phyloP scores from a whole-genome alignment of 2,329 filamentous ascomycete genomes.

The Colletotrichum godetiae region DNA sequence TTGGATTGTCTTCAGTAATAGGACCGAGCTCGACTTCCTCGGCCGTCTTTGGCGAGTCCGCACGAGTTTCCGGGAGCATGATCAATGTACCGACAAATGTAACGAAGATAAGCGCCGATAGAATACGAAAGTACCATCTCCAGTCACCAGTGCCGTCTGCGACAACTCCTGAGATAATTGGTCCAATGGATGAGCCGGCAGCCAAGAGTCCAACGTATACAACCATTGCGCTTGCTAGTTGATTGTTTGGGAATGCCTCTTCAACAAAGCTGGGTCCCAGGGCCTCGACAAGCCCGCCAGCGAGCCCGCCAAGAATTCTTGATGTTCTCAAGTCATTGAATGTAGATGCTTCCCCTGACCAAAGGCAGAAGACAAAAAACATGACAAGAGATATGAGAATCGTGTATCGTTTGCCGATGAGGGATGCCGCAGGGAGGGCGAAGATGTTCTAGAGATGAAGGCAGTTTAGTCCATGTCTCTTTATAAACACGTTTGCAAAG shows the following conservation, averaged over 20 bases:
- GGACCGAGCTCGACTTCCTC: not conserved
- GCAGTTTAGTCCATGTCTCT: not conserved
- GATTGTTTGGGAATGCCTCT: slow-evolving; percentile 35
- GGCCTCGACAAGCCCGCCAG: slow-evolving; percentile 36
- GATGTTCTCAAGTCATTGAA: slow-evolving; percentile 29
- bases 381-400: slow-evolving; percentile 37
- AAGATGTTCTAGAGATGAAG: slow-evolving; percentile 31
- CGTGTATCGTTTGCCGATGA: slow-evolving; percentile 39
- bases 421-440: slow-evolving; percentile 29
- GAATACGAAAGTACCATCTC: slow-evolving; percentile 38
- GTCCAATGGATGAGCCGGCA: slow-evolving; percentile 38
- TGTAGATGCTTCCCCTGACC: slow-evolving; percentile 32
- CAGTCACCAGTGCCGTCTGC: slow-evolving; percentile 31
- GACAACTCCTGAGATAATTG: slow-evolving; percentile 35
- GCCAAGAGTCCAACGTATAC: slow-evolving; percentile 36
- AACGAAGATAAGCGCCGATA: slow-evolving; percentile 31
- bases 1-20: not conserved
- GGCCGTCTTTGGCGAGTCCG: not conserved
- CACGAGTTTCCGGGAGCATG: slow-evolving; percentile 38
- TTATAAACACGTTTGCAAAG: too few relatives aligned
- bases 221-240: slow-evolving; percentile 40
- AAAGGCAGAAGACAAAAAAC: slow-evolving; percentile 36
- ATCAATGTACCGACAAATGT: slow-evolving; percentile 34
- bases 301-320: slow-evolving; percentile 32
- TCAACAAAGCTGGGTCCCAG: slow-evolving; percentile 37